Evolutionary conservation across 495 filamentous ascomycete genomes (phyloP).

Genomic region (Penicillium roqueforti): DNA sequence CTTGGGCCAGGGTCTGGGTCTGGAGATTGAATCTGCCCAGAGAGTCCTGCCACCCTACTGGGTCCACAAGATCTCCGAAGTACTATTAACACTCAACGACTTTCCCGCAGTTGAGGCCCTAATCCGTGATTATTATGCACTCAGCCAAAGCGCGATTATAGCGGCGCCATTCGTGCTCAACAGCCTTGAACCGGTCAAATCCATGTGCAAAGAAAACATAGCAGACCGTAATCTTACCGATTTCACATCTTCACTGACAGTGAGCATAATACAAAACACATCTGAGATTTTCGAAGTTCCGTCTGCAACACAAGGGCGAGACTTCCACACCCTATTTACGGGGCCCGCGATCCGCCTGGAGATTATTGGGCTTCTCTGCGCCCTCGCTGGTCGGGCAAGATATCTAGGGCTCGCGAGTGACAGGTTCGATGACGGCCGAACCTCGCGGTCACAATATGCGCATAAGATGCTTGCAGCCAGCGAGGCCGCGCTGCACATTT

Average conservation of each 20-base stretch:
- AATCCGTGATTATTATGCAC: constrained; percentile 25
- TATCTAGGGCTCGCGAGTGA: constrained; percentile 23
- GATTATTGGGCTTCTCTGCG: constrained; percentile 27
- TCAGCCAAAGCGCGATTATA: constrained; percentile 25
- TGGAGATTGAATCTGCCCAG: constrained; percentile 4
- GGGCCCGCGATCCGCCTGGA: constrained; percentile 27
- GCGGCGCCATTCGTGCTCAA: constrained; percentile 24
- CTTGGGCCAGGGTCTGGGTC: constrained; percentile 10
- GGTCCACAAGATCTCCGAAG: constrained; percentile 22
- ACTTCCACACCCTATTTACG: constrained; percentile 26
- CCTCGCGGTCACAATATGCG: constrained; percentile 17
- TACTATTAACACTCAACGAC: constrained; percentile 18
- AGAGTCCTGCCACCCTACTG: constrained; percentile 24
- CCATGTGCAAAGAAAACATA: constrained; percentile 10
- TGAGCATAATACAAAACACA: constrained; percentile 27
- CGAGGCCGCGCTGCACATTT: constrained; percentile 26
- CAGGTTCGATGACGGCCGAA: constrained; percentile 6
- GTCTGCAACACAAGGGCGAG: constrained; percentile 7
- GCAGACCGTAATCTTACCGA: constrained; percentile 5
- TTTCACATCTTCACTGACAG: constrained; percentile 6
- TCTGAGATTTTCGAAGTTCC: constrained; percentile 20
- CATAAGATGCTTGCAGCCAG: constrained; percentile 28
- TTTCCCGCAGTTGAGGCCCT: constrained; percentile 19
- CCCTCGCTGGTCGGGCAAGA: constrained; percentile 27
- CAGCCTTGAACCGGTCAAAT: constrained; percentile 13